phyloP scores from a whole-genome alignment of 345 rosid genomes.

The Triadica sebifera region DNA sequence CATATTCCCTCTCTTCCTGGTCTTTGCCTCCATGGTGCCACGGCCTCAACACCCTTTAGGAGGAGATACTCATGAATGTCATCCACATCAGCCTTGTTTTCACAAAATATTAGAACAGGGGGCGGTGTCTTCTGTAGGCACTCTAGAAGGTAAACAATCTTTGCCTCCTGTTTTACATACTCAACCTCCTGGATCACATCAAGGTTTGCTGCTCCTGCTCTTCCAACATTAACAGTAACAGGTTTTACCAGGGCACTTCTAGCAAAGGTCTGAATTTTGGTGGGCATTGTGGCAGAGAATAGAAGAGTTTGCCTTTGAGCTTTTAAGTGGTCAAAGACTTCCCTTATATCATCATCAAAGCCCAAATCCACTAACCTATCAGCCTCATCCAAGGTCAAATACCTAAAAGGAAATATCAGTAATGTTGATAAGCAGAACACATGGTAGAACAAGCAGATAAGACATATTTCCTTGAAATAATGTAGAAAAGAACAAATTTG shows the following conservation, averaged over 20 bases:
- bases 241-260: constrained; percentile 89
- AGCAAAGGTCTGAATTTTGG: constrained; percentile 87
- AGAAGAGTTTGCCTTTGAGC: constrained; percentile 90
- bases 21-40: constrained; percentile 92
- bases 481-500: neutral
- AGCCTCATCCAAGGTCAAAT: constrained; percentile 89
- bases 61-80: constrained; percentile 89
- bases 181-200: constrained; percentile 97
- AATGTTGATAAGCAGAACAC: constrained; percentile 5
- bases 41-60: constrained; percentile 93
- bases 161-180: constrained; percentile 94
- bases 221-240: constrained; percentile 80
- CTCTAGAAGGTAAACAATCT: constrained; percentile 88
- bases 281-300: constrained; percentile 95
- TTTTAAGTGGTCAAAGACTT: constrained; percentile 88
- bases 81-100: constrained; percentile 95
- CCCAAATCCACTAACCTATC: constrained; percentile 95
- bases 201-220: constrained; percentile 97
- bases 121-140: constrained; percentile 95
- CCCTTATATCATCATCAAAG: constrained; percentile 95
- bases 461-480: neutral
- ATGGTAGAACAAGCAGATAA: neutral
- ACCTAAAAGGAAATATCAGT: constrained; percentile 48
- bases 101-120: constrained; percentile 87
- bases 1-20: constrained; percentile 91